These are phyloP conservation scores for Holtermanniella nyarrowii DNA, from an alignment of 768 basidiomycete species.

Conservation along the genomic window DNA sequence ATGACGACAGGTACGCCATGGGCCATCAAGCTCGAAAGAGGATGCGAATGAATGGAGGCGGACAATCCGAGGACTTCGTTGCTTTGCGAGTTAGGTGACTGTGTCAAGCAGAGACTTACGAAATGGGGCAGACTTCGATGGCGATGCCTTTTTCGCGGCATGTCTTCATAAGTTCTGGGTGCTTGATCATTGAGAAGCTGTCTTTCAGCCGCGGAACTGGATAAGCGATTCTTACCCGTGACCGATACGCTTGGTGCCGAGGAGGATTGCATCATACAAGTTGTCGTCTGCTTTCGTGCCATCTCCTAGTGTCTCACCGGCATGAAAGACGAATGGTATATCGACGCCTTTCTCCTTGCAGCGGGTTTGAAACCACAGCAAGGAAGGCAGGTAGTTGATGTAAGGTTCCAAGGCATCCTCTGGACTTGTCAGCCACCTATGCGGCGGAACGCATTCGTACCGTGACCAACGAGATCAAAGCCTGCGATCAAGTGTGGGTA, in stretches of 20 bases:
- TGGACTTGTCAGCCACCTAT: background rate
- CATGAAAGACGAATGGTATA: slow-evolving; percentile 69
- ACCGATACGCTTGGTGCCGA: slow-evolving; percentile 70
- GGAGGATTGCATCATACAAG: slow-evolving; percentile 64
- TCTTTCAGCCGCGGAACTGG: background rate
- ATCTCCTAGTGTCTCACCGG: slow-evolving; percentile 70
- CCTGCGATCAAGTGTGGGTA: slow-evolving; percentile 65
- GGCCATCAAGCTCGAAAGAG: slow-evolving; percentile 60
- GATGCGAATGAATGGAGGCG: slow-evolving; percentile 70
- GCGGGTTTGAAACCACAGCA: slow-evolving; percentile 53
- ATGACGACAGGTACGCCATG: slow-evolving; percentile 62
- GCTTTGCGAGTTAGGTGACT: slow-evolving; percentile 38
- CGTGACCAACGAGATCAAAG: slow-evolving; percentile 71
- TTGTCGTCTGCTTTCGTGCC: slow-evolving; percentile 61
- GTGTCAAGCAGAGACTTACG: slow-evolving; percentile 46
- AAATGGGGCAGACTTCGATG: slow-evolving; percentile 70
- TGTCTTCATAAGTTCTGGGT: slow-evolving; percentile 59
- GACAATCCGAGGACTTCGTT: slow-evolving; percentile 69
- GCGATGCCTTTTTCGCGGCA: slow-evolving; percentile 57
- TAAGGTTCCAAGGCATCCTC: background rate
- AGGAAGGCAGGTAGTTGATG: slow-evolving; percentile 50
- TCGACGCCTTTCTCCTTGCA: slow-evolving; percentile 53
- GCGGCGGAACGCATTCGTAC: slow-evolving; percentile 51
- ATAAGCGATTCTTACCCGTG: slow-evolving; percentile 51
- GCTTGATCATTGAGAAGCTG: slow-evolving; percentile 66